Conservation (phyloP, 108 stramenopile species). For the Aurantiochytrium sp. region DNA sequence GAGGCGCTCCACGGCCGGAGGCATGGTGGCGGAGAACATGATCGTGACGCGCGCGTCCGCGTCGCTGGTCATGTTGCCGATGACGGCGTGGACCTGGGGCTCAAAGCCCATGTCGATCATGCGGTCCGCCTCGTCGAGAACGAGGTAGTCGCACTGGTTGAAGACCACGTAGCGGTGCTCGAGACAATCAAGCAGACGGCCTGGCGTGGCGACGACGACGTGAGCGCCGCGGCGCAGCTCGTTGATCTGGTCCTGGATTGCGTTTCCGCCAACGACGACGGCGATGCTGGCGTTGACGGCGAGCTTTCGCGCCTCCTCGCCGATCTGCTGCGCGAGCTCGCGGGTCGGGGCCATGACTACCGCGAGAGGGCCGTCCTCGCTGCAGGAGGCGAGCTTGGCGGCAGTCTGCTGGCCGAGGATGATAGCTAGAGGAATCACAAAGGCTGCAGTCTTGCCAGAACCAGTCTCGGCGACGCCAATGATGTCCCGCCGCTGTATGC, state of each 20-base stretch:
- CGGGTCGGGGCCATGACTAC: slow-evolving; percentile 91
- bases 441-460: slow-evolving; percentile 84
- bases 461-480: slow-evolving; percentile 97
- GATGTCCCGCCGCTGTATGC: slow-evolving; percentile 85
- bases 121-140: slow-evolving; percentile 89
- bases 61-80: slow-evolving; percentile 70
- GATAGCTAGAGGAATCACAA: slow-evolving; percentile 76
- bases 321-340: slow-evolving; percentile 89
- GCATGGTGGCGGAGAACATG: slow-evolving; percentile 98
- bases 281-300: slow-evolving; percentile 43
- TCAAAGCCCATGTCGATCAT: slow-evolving; percentile 91
- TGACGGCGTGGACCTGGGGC: slow-evolving; percentile 80
- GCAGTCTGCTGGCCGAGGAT: background rate
- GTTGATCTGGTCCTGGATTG: slow-evolving; percentile 79
- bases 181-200: slow-evolving; percentile 91
- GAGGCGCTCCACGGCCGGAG: slow-evolving; percentile 80
- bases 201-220: slow-evolving; percentile 93
- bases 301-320: slow-evolving; percentile 77
- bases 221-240: slow-evolving; percentile 73
- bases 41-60: slow-evolving; percentile 70
- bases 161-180: slow-evolving; percentile 87
- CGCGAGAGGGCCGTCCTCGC: slow-evolving; percentile 85
- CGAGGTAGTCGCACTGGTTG: slow-evolving; percentile 90
- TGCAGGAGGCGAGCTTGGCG: slow-evolving; percentile 54
- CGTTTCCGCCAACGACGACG: slow-evolving; percentile 83